Base-by-base conservation (phyloP, 225 moss, liverwort and hornwort species). In the Physcomitrellopsis africana region DNA sequence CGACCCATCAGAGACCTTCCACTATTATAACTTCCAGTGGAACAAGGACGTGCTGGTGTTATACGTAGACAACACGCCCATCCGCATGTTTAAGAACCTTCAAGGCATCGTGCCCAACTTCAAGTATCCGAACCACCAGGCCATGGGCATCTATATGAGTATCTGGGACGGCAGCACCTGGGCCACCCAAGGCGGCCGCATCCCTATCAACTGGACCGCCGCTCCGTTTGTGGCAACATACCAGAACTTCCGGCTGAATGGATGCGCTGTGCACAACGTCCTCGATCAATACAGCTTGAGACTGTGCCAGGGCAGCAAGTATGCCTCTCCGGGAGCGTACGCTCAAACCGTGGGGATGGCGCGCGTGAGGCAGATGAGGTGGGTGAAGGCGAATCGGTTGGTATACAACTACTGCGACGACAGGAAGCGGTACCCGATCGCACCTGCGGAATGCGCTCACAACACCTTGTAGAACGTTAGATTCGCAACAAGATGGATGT, bases 111-210 rank as follows among this genome's bases (percentile, higher is more conserved):
- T 66, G 8, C 19, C 56, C 1, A 32, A 27, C 10, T 75, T 65
- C 18, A 27, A 73, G 9, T 92, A 61, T 37, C 86, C 87, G 1
- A 71, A 27, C 20, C 54, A 72, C 1, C 87, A 86, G 82, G 77
- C 89, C 0, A 88, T 89, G 89, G 70, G 74, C 5, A 69, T 89
- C 5, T 86, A 66, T 15, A 77, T 78, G n/a, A 92, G 92, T 37
- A 68, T 89, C 48, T 92, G 92, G 92, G 80, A 92, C 19, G 92
- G 89, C 9, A 85, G 87, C n/a, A 52, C 27, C 0, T 92, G 92
- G 92, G 92, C 92, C 1, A 89, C 89, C 0, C 80, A 83, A 8
- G 92, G 92, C 1, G 92, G 92, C 2, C 73, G 73, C 20, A 70
- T 86, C 48, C 79, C 81, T 27, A 69, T 92, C 22, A 78, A 92